Conservation (phyloP, 192 early-diverging fungal genomes). For the Backusella luteola region DNA sequence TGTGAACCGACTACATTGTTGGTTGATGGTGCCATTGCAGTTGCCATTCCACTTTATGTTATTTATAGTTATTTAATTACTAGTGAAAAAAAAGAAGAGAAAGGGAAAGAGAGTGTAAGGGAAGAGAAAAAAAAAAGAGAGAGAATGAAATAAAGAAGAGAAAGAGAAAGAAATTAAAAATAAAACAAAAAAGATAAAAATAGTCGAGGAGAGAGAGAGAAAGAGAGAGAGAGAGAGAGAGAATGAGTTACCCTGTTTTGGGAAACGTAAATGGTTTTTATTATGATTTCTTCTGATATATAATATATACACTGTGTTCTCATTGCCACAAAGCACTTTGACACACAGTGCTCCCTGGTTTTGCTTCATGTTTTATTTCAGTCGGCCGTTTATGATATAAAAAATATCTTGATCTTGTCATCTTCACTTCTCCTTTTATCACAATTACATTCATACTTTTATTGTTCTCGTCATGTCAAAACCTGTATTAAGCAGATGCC, state of each 20-base stretch:
- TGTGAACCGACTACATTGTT: slow-evolving; percentile 3
- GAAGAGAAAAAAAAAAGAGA: background rate
- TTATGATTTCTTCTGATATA: background rate
- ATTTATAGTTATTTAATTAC: no score
- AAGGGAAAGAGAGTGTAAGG: background rate
- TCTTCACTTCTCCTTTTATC: background rate
- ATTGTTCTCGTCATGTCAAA: background rate
- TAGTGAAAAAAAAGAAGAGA: background rate
- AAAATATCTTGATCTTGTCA: background rate
- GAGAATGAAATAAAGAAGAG: background rate
- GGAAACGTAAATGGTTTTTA: background rate
- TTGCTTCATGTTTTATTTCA: background rate
- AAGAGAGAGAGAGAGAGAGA: no score
- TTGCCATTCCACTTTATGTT: background rate
- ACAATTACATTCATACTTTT: background rate
- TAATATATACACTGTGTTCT: background rate
- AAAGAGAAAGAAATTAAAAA: background rate
- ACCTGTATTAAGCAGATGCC: background rate
- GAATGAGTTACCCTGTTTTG: slow-evolving; percentile 4
- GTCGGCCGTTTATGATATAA: background rate
- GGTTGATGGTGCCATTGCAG: background rate
- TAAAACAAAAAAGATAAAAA: background rate
- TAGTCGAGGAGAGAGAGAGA: background rate
- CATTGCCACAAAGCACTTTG: background rate
- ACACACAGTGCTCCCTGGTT: slow-evolving; percentile 1